These are phyloP conservation scores for Solanum chmielewskii DNA, from an alignment of 257 asterid genomes.

Conservation along the genomic window DNA sequence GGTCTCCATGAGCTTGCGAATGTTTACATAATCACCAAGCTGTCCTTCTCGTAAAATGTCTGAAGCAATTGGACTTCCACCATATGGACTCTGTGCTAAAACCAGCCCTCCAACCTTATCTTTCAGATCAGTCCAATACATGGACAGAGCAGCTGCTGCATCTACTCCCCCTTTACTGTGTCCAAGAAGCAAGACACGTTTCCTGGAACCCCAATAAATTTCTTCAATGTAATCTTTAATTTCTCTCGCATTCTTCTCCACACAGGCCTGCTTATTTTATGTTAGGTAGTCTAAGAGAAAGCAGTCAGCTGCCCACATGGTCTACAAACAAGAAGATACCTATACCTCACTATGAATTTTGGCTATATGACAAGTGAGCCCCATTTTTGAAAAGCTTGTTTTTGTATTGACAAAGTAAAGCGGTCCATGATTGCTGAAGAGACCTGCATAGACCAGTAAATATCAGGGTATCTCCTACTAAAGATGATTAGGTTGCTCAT, in stretches of 20 bases:
- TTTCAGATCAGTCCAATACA: slow-evolving; percentile 85
- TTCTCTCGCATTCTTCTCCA: slow-evolving; percentile 86
- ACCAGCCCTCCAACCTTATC: slow-evolving; percentile 94
- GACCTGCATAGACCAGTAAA: slow-evolving; percentile 18
- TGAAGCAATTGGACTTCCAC: slow-evolving; percentile 95
- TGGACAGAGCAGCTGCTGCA: slow-evolving; percentile 86
- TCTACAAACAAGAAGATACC: slow-evolving; percentile 6
- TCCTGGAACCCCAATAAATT: slow-evolving; percentile 80
- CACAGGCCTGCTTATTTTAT: slow-evolving; percentile 56
- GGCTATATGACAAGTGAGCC: slow-evolving; percentile 85
- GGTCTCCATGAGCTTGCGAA: slow-evolving; percentile 93
- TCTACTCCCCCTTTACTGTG: slow-evolving; percentile 98
- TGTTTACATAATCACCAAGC: slow-evolving; percentile 90
- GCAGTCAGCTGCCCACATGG: not conserved
- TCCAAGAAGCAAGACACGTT: slow-evolving; percentile 83
- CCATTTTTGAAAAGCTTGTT: slow-evolving; percentile 80
- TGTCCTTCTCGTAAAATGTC: slow-evolving; percentile 93
- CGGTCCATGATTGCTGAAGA: slow-evolving; percentile 46
- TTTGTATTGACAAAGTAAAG: slow-evolving; percentile 74
- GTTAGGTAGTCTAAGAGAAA: not conserved
- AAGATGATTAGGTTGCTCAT: not conserved
- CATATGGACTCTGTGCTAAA: slow-evolving; percentile 90
- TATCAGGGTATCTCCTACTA: not conserved
- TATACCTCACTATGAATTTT: slow-evolving; percentile 42
- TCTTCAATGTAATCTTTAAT: slow-evolving; percentile 85